Evolutionary conservation across 2,329 filamentous ascomycete species (phyloP), one percentile per base, ranked within the genome.

Genomic region (Camillea tinctor): DNA sequence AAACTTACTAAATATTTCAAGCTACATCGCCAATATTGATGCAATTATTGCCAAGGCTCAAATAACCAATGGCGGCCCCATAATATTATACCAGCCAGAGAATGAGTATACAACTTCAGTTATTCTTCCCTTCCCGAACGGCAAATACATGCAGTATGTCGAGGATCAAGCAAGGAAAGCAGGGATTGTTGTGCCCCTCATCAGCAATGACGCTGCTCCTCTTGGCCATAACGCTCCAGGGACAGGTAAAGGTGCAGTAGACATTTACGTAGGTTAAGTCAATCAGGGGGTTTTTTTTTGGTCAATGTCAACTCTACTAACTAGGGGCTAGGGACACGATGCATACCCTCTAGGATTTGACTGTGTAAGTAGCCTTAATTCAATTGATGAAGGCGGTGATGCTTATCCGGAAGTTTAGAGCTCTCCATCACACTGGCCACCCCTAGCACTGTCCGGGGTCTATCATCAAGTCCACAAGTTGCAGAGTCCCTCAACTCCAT

Each of bases 21-120:
- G 81, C 62, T 91, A 92, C 65, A 81, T 86, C 64, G 73, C 79
- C 6, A 79, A 85, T 9, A 81, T 93, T 53, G 84, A 83, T 24
- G 80, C 80, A 13, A 85, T 87, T 9, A 88, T 95, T 65, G 89
- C 90, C 3, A 84, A 87, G 58, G 87, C 85, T 0, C 91, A 95
- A 68, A 93, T 95, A 68, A 93, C 90, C 1, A 90, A 93, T 55
- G 91, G 90, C 0, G 92, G 92, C 0, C 90, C 91, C 0, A 81
- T 95, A 8, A 91, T 95, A 61, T 76, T 94, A 1, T 83, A 89
- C 50, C 92, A 96, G 71, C 88, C 89, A 0, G 91, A 95, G 72
- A 95, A 94, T 63, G 91, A 95, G 71, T 93, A 94, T 24, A 53
- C 51, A 8, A 23, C 23, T 22, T 21, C 20, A 13, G n/a, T 53